Base-by-base conservation (phyloP, 257 asterid genomes). In the Capsicum pubescens region DNA sequence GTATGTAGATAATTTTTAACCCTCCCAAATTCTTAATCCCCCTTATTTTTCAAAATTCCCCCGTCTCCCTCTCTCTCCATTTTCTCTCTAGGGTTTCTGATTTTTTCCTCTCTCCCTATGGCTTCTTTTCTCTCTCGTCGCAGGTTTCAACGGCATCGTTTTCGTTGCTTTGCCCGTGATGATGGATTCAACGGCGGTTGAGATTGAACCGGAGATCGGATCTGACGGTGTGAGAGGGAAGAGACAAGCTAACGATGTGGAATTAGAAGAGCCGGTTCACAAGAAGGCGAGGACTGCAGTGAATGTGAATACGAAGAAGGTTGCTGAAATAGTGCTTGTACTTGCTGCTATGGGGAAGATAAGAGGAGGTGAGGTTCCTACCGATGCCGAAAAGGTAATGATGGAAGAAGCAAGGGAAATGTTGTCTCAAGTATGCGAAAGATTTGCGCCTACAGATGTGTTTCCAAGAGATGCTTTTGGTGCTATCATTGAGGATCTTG, bases 341-440 rank as follows among this genome's bases (percentile, higher is more conserved):
- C 84, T 97, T 92, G 91, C 98, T 7, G 95, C 98, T 1, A 92
- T 97, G 98, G 98, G 98, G 87, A 93, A 93, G 86, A 95, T 95
- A 94, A 90, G 98, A 88, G 98, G 97, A 8, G 99, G 98, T 36
- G 90, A 82, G 93, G 92, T 86, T n/a, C 97, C 98, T 82, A 93
- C 89, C 56, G 90, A 63, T n/a, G 93, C 85, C 5, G 99, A 97
- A 91, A 90, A 58, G 92, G 99, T 91, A 71, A 80, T 97, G 87
- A 95, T 95, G 98, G 90, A 76, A 39, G 92, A 86, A 50, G 99
- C 98, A 2, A 88, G 98, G 88, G 82, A 85, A 52, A 87, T 86
- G 87, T 84, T 97, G 90, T 95, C 92, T 8, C 83, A 87, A 90
- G 93, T 95, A 84, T 97, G 97, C 68, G 92, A 91, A 83, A 88